Evolutionary conservation across 2,329 filamentous ascomycete species (phyloP), one percentile per base, ranked within the genome.

Genomic region (Colletotrichum filicis): DNA sequence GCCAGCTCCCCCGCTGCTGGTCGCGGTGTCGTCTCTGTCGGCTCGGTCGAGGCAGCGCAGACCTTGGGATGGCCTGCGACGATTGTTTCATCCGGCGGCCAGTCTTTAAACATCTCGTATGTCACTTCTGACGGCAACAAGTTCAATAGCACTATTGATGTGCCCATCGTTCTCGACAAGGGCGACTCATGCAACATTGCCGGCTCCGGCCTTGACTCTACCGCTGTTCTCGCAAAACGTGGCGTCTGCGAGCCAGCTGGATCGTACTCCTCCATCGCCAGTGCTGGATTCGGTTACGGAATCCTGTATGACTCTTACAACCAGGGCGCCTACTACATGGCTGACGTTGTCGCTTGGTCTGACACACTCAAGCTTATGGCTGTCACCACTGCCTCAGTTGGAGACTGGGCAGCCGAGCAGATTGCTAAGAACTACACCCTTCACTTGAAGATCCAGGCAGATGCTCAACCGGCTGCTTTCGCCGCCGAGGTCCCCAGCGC

Each of bases 281-380:
- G n/a, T 8, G 53, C 37, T 5, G 75, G 75, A 19, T 76, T 68
- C 28, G 65, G 71, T 5, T 76, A 68, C 37, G 53, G 52, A 7
- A 58, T 76, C 42, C 56, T 68, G 28, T 76, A 73, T 19, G 75
- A 76, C 65, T 67, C 74, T 1, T 76, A 76, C 66, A 74, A 76
- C 61, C 75, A 76, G 24, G 75, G 74, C 19, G 74, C 75, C n/a
- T 74, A 66, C 22, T 76, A 76, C 66, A 30, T 62, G 58, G 14
- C 28, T 6, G 66, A 63, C 1, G 58, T 68, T 19, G 16, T 30
- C 9, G 12, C 49, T 12, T 56, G 49, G 66, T 60, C 65, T 24
- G 63, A 66, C 35, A 56, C 24, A 14, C 59, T 56, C 16, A 66
- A n/a, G 30, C 37, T 76, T n/a, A 71, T 74, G 46, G 75, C 68